These are phyloP conservation scores for Orbilia oligospora DNA, from an alignment of 2,329 filamentous ascomycete genomes.

Conservation along the genomic window DNA sequence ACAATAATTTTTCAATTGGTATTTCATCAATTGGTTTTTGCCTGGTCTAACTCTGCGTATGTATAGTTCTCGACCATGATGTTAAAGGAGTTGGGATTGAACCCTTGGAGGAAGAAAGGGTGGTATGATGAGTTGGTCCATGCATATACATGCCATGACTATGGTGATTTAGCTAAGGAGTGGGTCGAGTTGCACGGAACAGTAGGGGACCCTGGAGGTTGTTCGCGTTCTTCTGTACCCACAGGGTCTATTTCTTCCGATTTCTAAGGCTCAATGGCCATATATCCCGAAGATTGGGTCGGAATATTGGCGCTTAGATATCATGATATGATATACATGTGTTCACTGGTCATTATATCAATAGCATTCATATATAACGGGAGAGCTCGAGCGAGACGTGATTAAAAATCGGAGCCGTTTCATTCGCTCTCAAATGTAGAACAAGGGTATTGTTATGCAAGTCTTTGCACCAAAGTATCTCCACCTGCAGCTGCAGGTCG, in stretches of 20 bases:
- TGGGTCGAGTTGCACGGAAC: conserved; percentile 16
- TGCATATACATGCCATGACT: conserved; percentile 1
- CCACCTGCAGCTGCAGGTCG: not conserved
- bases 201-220: not conserved
- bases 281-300: not conserved
- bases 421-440: not conserved
- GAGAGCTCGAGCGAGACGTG: too few relatives aligned
- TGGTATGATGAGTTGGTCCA: conserved; percentile 25
- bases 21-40: not conserved
- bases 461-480: not conserved
- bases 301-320: not conserved
- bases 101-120: conserved; percentile 25
- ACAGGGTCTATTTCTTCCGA: not conserved
- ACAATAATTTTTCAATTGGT: not conserved
- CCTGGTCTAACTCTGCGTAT: not conserved
- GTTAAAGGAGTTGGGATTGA: conserved; percentile 41
- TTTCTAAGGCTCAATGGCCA: not conserved
- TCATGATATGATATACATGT: not conserved
- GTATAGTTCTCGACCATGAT: conserved; percentile 21
- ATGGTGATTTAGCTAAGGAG: conserved; percentile 16
- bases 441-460: not conserved
- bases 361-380: not conserved
- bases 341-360: too few relatives aligned
- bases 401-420: not conserved
- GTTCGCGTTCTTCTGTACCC: not conserved